Evolutionary conservation across 768 basidiomycete species (phyloP).

Genomic region (Lyophyllum decastes): DNA sequence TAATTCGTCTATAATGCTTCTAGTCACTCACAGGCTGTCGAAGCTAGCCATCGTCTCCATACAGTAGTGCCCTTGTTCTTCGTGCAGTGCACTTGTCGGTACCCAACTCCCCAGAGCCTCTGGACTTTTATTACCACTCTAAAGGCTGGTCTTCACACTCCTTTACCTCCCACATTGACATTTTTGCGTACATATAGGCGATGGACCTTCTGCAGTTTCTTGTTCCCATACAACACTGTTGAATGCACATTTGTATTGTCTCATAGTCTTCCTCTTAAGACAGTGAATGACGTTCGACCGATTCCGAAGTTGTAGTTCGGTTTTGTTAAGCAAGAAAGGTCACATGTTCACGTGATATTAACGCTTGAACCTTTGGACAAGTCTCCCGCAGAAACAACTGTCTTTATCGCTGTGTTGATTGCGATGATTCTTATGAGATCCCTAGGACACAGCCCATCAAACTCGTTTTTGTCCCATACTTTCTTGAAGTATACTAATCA

Average conservation of each 20-base stretch:
- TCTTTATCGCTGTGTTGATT: no score
- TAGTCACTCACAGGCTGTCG: conserved; percentile 12
- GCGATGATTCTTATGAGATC: no score
- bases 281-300: no score
- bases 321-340: no score
- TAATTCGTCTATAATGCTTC: conserved; percentile 17
- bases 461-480: no score
- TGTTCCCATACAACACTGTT: not conserved
- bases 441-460: no score
- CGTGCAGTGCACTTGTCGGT: conserved; percentile 3
- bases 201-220: not conserved
- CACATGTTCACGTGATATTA: no score
- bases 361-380: no score
- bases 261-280: not conserved
- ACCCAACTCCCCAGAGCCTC: conserved; percentile 6
- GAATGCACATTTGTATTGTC: not conserved
- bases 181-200: not conserved
- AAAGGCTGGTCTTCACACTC: conserved; percentile 13
- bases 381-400: no score
- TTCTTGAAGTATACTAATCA: no score
- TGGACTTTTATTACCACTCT: conserved; percentile 2
- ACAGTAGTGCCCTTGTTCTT: conserved; percentile 11
- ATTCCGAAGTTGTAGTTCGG: no score
- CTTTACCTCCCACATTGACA: not conserved
- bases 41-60: conserved; percentile 8